Base-by-base conservation (phyloP, 345 rosid species). In the Zanthoxylum bungeanum region DNA sequence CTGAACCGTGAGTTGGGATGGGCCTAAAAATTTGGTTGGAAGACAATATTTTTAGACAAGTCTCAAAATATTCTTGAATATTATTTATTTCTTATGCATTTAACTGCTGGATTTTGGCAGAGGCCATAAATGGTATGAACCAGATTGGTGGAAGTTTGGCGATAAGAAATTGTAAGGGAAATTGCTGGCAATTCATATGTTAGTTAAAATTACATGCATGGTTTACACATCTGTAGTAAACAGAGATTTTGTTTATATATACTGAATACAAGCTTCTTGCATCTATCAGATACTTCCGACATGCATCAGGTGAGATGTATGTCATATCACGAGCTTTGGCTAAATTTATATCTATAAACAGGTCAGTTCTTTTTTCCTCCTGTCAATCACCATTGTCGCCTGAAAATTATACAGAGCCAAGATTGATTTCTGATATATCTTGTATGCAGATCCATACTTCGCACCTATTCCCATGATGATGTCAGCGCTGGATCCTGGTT, bases 81-180 rank as follows among this genome's bases (percentile, higher is more conserved):
- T 76, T 73, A 73, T 74, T 16, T 22, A 67, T 65, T 70, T 66
- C n/a, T 75, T 47, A 60, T 44, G 28, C 24, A 65, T 74, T 57
- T 49, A 27, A 52, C 36, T 19, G 60, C 47, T 60, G 30, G 50
- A 78, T 76, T 68, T 73, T 78, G 67, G 70, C 82, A 91, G 92
- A 80, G 84, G 76, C 72, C 84, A 78, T 69, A 87, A 80, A 83
- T 91, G 97, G 97, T 86, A 84, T 75, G 97, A 91, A 71, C 94
- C 92, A 70, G 93, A 92, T 37, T 91, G 99, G 98, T 95, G 99
- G 99, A 95, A 92, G 78, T 95, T 95, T 30, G 92, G 97, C 12
- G 89, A 86, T 83, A 82, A 81, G 77, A 91, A 87, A 85, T 78
- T 83, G 97, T 89, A 85, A 83, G 94, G 78, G 53, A 49, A 33